These are phyloP conservation scores for Xerocomus spinulosus DNA, from an alignment of 768 basidiomycete genomes.

Conservation along the genomic window DNA sequence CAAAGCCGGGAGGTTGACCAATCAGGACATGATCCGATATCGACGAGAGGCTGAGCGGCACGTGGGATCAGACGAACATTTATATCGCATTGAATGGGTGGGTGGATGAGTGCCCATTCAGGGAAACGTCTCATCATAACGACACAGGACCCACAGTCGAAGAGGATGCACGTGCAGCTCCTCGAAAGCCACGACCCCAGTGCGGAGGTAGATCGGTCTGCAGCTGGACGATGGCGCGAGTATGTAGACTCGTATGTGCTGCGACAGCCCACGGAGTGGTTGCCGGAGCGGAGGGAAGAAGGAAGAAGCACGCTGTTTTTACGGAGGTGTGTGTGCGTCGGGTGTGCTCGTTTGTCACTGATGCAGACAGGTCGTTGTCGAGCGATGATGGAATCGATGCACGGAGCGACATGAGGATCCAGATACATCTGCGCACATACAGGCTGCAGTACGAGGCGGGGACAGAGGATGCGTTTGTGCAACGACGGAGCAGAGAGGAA, in stretches of 20 bases:
- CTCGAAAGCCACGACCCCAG: slow-evolving; percentile 63
- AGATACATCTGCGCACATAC: slow-evolving; percentile 57
- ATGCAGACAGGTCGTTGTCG: slow-evolving; percentile 47
- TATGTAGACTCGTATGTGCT: slow-evolving; percentile 73
- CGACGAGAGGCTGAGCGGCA: slow-evolving; percentile 75
- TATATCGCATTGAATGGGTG: slow-evolving; percentile 81
- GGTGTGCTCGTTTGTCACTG: slow-evolving; percentile 14
- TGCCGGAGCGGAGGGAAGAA: slow-evolving; percentile 37
- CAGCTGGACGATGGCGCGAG: slow-evolving; percentile 60
- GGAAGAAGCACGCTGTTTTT: slow-evolving; percentile 46
- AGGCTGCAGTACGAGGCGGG: slow-evolving; percentile 66
- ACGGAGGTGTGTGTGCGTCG: slow-evolving; percentile 45
- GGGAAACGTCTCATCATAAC: slow-evolving; percentile 8
- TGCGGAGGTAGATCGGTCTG: slow-evolving; percentile 47
- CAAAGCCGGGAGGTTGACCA: slow-evolving; percentile 44
- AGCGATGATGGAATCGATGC: slow-evolving; percentile 27
- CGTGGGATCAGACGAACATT: slow-evolving; percentile 68
- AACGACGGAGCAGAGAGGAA: slow-evolving; percentile 33
- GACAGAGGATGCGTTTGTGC: slow-evolving; percentile 53
- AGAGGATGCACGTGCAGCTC: slow-evolving; percentile 57
- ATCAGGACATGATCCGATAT: slow-evolving; percentile 70
- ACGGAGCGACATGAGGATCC: slow-evolving; percentile 36
- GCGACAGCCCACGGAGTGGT: slow-evolving; percentile 69
- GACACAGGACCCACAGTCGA: slow-evolving; percentile 49
- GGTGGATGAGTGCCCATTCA: slow-evolving; percentile 20